Evolutionary conservation across 2,329 filamentous ascomycete species (phyloP).

Genomic region (Aspergillus terreus): DNA sequence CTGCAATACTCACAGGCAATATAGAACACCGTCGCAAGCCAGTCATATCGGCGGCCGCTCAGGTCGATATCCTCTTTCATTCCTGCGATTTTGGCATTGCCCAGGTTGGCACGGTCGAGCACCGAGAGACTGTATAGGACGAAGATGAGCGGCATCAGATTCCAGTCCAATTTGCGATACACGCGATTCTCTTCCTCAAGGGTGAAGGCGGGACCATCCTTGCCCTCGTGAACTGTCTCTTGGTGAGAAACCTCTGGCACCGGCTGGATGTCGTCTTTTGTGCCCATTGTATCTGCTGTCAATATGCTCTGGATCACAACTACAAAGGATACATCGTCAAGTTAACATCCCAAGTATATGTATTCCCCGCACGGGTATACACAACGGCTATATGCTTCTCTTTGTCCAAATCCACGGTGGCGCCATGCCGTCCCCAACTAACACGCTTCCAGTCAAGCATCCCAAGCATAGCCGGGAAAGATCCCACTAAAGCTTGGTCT

Average conservation of each 20-base stretch:
- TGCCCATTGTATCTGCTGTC: no score
- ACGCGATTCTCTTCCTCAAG: constrained; percentile 1
- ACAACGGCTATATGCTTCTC: neutral
- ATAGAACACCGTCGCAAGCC: constrained; percentile 17
- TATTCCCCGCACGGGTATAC: no score
- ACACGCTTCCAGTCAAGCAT: no score
- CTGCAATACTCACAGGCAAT: constrained; percentile 12
- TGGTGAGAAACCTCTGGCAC: neutral
- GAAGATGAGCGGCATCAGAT: constrained; percentile 5
- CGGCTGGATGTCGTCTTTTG: neutral
- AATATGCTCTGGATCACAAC: no score
- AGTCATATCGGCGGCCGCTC: constrained; percentile 13
- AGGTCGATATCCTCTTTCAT: constrained; percentile 15
- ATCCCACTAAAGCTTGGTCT: no score
- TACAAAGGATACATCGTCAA: no score
- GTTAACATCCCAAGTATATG: no score
- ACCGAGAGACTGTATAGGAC: constrained; percentile 1
- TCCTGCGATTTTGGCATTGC: constrained; percentile 14
- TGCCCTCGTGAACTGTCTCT: neutral
- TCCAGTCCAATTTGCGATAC: constrained; percentile 6
- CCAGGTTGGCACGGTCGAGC: constrained; percentile 2
- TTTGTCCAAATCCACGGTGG: neutral
- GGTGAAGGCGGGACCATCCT: neutral
- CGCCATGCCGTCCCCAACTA: no score
- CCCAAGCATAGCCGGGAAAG: no score